Evolutionary conservation across 2,329 filamentous ascomycete genomes (phyloP).

Genomic region (Verticillium alfalfae): DNA sequence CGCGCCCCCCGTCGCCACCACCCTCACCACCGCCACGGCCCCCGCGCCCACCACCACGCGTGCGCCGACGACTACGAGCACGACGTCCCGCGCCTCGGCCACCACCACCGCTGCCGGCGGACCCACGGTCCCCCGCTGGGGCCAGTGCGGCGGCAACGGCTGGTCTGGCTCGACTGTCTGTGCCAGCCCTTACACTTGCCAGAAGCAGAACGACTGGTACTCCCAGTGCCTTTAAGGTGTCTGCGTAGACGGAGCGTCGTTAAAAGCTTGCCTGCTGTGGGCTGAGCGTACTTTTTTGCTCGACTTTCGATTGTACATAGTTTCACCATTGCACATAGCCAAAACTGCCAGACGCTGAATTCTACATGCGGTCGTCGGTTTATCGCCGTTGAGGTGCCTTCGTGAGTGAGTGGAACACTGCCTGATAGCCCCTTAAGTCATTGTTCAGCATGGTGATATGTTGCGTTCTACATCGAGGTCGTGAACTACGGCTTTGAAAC

Average conservation of each 20-base stretch:
- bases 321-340: neutral
- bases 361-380: neutral
- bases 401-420: too few species aligned
- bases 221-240: slow-evolving; percentile 9
- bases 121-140: slow-evolving; percentile 7
- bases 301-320: neutral
- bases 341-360: neutral
- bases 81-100: neutral
- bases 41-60: neutral
- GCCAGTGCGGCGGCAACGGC: slow-evolving; percentile 14
- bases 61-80: neutral
- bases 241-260: neutral
- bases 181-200: slow-evolving; percentile 9
- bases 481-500: neutral
- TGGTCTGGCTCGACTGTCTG: slow-evolving; percentile 10
- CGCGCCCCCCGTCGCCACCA: neutral
- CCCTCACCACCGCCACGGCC: neutral
- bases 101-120: slow-evolving; percentile 15
- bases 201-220: slow-evolving; percentile 11
- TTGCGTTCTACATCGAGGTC: neutral
- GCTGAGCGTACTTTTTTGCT: neutral
- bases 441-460: too few species aligned
- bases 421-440: too few species aligned
- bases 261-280: neutral
- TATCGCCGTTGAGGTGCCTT: neutral